Base-by-base conservation (phyloP, 2,329 filamentous ascomycete genomes). In the Plectosphaerella plurivora region DNA sequence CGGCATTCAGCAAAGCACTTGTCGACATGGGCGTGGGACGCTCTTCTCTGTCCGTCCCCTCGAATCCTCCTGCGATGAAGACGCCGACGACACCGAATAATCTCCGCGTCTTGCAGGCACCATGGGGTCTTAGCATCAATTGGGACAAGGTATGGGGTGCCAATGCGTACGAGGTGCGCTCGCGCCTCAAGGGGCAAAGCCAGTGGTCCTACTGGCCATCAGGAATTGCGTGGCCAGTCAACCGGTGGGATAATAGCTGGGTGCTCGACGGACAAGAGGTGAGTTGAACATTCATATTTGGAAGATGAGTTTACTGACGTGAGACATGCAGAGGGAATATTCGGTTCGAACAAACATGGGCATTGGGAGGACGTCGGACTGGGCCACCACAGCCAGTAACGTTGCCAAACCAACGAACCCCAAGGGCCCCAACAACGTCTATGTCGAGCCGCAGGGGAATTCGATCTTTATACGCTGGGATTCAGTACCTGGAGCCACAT, bases 1-100 rank as follows among this genome's bases (percentile, higher is more conserved):
- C 64, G 44, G 71, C 71, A 10, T 75, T 74, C 57, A 62, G 65
- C 2, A 49, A 55, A 10, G 61, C 63, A 8, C 62, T 73, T 10
- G 41, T 62, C 24, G 45, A 51, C 8, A 66, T 65, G 22, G 39
- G 47, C 20, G 28, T 68, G 25, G 65, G 65, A 3, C 50, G n/a
- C 4, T 48, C 8, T 2, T 51, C 55, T 10, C 53, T 68, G 5
- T 45, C 15, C 2, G 56, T 68, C 1, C 67, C 67, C 0, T 14
- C 35, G 3, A 7, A 51, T 1, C 49, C 65, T 9, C 63, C 60
- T 1, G 15, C 45, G 1, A 56, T 62, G 6, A 54, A 55, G 3
- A 50, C 55, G 9, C 49, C 56, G 3, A 45, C 44, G 15, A 45
- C 56, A 2, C 61, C 62, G 0, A 1, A 10, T 2, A 56, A 56